A percentile compares a stretch with the other conserved stretches of the same genome.
These are phyloP conservation scores for Hordeum marinum DNA, from an alignment of 176 grass and related monocot genomes.

Conservation along the genomic window DNA sequence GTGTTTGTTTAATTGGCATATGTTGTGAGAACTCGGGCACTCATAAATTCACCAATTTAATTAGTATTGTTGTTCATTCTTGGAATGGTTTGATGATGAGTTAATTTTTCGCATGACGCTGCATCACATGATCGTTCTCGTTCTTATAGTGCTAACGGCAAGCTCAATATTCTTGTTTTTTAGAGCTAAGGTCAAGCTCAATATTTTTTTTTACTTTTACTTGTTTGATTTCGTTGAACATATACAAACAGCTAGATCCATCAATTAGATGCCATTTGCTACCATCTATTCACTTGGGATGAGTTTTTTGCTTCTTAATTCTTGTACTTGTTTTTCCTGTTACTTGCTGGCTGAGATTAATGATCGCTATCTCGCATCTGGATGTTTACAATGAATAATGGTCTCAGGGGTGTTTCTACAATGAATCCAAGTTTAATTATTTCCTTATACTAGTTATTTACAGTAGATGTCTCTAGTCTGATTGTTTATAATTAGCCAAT, in stretches of 20 bases:
- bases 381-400: constrained; percentile 10
- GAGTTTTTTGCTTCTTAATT: neutral
- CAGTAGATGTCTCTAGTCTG: neutral
- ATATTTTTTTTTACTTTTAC: neutral
- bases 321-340: neutral
- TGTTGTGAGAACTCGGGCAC: constrained; percentile 33
- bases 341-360: neutral
- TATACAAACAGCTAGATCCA: neutral
- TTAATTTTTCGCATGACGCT: neutral
- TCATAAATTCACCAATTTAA: constrained; percentile 38
- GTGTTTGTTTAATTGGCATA: constrained; percentile 13
- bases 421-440: neutral
- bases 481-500: neutral
- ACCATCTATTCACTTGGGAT: neutral
- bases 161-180: neutral
- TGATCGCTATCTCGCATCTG: neutral
- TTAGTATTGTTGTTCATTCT: constrained; percentile 11
- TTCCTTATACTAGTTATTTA: neutral
- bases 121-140: constrained; percentile 12
- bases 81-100: neutral
- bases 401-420: neutral
- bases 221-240: neutral
- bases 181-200: neutral
- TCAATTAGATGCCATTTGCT: neutral
- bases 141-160: neutral